Evolutionary conservation across 768 basidiomycete genomes (phyloP).

Genomic region (Mycena amicta): DNA sequence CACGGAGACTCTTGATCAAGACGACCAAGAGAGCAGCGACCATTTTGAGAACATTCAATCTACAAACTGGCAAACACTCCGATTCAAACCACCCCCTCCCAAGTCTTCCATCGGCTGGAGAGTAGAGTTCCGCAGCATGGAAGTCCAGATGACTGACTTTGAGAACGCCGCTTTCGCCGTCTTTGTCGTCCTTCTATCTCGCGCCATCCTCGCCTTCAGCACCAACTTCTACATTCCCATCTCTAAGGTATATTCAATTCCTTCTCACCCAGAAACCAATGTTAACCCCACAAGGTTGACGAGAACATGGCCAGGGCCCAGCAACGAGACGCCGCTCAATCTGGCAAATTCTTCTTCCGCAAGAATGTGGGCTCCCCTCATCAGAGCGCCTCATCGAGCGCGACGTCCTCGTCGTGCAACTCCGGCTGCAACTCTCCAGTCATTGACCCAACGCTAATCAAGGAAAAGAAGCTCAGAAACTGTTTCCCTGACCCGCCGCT

Average conservation of each 20-base stretch:
- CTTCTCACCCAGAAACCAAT: not conserved
- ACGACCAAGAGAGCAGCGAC: conserved; percentile 84
- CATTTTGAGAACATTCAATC: conserved; percentile 99
- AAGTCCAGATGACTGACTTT: conserved; percentile 98
- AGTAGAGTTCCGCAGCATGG: conserved; percentile 98
- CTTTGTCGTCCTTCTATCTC: conserved; percentile 91
- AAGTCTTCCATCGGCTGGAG: conserved; percentile 95
- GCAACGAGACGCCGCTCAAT: conserved; percentile 69
- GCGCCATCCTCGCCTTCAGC: conserved; percentile 89
- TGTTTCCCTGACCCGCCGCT: conserved; percentile 68
- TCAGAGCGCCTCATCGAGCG: conserved; percentile 43
- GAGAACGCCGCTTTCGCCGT: conserved; percentile 97
- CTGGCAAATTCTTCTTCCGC: conserved; percentile 88
- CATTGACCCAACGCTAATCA: conserved; percentile 40
- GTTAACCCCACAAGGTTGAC: conserved; percentile 68
- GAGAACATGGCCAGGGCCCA: conserved; percentile 96
- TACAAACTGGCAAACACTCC: conserved; percentile 98
- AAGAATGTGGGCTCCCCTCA: conserved; percentile 76
- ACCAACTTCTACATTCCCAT: conserved; percentile 97
- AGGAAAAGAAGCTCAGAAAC: conserved; percentile 70
- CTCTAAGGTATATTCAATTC: conserved; percentile 66
- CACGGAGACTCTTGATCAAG: conserved; percentile 90
- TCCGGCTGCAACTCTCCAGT: conserved; percentile 42
- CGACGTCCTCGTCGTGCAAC: conserved; percentile 45
- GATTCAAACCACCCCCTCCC: conserved; percentile 97